Evolutionary conservation across 78 protist genomes (phyloP).

Genomic region (Dictyostelium citrinum): DNA sequence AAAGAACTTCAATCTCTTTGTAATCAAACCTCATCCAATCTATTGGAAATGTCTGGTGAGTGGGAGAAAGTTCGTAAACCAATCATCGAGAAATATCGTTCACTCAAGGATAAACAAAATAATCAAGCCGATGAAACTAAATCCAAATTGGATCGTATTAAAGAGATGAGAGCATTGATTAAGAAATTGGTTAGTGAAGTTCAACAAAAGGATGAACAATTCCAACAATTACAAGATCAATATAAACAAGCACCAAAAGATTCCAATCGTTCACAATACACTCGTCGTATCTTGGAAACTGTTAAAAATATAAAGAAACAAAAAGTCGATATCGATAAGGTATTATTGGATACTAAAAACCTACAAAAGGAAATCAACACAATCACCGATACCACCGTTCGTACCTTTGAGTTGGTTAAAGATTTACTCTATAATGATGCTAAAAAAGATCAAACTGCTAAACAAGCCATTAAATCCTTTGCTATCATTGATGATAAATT

Average conservation of each 20-base stretch:
- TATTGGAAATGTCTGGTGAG: slow-evolving; percentile 75
- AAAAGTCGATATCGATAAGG: slow-evolving; percentile 82
- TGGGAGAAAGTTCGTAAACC: slow-evolving; percentile 82
- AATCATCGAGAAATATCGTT: slow-evolving; percentile 71
- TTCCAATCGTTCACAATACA: slow-evolving; percentile 81
- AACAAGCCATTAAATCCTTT: slow-evolving; percentile 59
- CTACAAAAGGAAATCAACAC: slow-evolving; percentile 86
- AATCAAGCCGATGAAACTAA: slow-evolving; percentile 23
- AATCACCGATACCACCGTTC: slow-evolving; percentile 61
- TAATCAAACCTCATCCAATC: slow-evolving; percentile 35
- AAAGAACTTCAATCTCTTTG: slow-evolving; percentile 52
- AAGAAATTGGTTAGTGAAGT: slow-evolving; percentile 68
- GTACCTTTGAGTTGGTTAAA: slow-evolving; percentile 79
- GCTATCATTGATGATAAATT: slow-evolving; percentile 67
- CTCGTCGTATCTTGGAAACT: slow-evolving; percentile 84
- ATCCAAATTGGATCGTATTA: slow-evolving; percentile 34
- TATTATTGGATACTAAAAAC: slow-evolving; percentile 75
- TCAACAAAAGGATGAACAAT: slow-evolving; percentile 72
- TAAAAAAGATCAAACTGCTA: slow-evolving; percentile 45
- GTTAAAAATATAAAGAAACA: slow-evolving; percentile 88
- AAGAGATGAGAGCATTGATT: slow-evolving; percentile 69
- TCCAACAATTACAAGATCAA: slow-evolving; percentile 60
- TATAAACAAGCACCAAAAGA: slow-evolving; percentile 78
- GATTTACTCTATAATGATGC: slow-evolving; percentile 82
- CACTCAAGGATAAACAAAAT: slow-evolving; percentile 25